phyloP scores from a whole-genome alignment of 192 early-diverging fungal species.

The Spizellomyces punctatus region DNA sequence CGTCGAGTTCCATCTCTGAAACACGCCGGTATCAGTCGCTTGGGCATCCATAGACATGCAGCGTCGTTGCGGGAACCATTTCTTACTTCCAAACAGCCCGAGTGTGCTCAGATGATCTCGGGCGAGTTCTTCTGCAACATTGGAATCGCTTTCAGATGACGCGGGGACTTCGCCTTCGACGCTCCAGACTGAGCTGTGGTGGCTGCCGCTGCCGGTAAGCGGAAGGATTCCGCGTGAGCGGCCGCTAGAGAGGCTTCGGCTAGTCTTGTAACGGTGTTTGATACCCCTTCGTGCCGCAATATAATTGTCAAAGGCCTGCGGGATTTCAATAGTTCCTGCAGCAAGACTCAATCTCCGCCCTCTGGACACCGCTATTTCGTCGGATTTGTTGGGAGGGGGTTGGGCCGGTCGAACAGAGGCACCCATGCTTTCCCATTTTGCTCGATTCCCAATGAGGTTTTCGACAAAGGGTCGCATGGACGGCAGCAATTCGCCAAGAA shows the following conservation, averaged over 20 bases:
- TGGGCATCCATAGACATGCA: slow-evolving; percentile 36
- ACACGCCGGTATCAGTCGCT: not conserved
- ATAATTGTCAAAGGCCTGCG: slow-evolving; percentile 38
- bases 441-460: slow-evolving; percentile 56
- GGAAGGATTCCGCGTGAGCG: slow-evolving; percentile 19
- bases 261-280: slow-evolving; percentile 27
- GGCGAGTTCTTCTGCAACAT: not conserved
- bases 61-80: slow-evolving; percentile 21
- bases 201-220: not conserved
- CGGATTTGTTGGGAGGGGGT: not conserved
- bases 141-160: slow-evolving; percentile 3
- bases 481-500: slow-evolving; percentile 78
- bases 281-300: slow-evolving; percentile 8
- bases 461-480: slow-evolving; percentile 62
- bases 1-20: not conserved
- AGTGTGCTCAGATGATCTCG: slow-evolving; percentile 1
- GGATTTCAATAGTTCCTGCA: slow-evolving; percentile 50
- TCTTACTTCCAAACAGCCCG: slow-evolving; percentile 9
- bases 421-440: slow-evolving; percentile 54
- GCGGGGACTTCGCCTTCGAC: not conserved
- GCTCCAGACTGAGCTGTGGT: not conserved
- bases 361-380: slow-evolving; percentile 1
- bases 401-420: slow-evolving; percentile 6
- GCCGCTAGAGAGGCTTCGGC: slow-evolving; percentile 24
- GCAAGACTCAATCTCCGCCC: slow-evolving; percentile 43